These are phyloP conservation scores for Rhododendron mucronatum DNA, from an alignment of 148 eudicot genomes.

Conservation along the genomic window DNA sequence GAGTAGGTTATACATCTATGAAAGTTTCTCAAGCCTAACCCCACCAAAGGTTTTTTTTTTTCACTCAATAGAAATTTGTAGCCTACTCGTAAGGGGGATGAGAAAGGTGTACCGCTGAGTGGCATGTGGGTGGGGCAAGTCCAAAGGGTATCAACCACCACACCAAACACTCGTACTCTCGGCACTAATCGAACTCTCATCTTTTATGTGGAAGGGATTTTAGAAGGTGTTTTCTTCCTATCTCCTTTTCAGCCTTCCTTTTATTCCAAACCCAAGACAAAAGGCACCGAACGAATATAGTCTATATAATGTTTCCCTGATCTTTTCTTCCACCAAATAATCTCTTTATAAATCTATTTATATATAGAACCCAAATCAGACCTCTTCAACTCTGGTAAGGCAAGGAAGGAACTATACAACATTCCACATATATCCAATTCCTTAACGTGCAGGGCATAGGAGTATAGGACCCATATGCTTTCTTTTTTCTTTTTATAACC, in stretches of 20 bases:
- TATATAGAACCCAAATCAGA: no score
- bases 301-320: neutral
- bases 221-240: slow-evolving; percentile 9
- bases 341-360: neutral
- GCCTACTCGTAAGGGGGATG: no score
- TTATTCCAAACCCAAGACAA: slow-evolving; percentile 27
- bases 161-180: no score
- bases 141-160: no score
- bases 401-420: neutral
- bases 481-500: neutral
- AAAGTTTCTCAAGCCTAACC: slow-evolving; percentile 14
- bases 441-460: neutral
- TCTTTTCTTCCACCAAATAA: neutral
- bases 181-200: no score
- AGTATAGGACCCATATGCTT: neutral
- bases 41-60: slow-evolving; percentile 10
- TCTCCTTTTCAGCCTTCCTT: slow-evolving; percentile 13
- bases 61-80: neutral
- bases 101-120: no score
- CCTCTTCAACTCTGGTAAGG: neutral
- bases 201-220: no score
- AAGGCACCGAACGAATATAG: neutral
- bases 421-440: neutral
- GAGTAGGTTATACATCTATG: neutral
- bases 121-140: no score